Conservation (phyloP, 768 basidiomycete genomes). For the Collybia sordida region DNA sequence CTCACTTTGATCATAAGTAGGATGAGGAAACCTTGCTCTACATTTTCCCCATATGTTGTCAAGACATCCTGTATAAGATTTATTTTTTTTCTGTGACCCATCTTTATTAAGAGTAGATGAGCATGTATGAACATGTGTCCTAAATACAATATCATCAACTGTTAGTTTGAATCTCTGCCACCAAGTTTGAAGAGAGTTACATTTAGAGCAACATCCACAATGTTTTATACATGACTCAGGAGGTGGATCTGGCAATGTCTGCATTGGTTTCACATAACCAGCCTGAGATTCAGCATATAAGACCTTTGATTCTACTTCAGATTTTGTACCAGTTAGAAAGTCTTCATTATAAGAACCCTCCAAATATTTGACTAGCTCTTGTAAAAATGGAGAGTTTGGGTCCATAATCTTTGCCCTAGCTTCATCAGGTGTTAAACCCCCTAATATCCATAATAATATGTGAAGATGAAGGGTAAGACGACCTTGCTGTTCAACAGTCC, state of each 20-base stretch:
- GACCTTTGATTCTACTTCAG: background rate
- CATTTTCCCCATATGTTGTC: conserved; percentile 28
- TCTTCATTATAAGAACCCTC: conserved; percentile 3
- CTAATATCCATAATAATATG: conserved; percentile 23
- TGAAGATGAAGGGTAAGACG: conserved; percentile 27
- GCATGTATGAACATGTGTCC: conserved; percentile 30
- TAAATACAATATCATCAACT: conserved; percentile 26
- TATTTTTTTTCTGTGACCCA: conserved; percentile 7
- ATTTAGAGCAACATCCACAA: conserved; percentile 20
- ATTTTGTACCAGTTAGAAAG: background rate
- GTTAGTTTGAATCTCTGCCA: conserved; percentile 12
- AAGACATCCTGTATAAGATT: conserved; percentile 19
- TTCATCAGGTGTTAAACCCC: conserved; percentile 9
- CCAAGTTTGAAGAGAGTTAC: conserved; percentile 12
- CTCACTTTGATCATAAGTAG: conserved; percentile 13
- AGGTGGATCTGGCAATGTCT: conserved; percentile 20
- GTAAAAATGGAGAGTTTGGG: conserved; percentile 1
- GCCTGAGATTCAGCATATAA: background rate
- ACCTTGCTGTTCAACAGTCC: conserved; percentile 30
- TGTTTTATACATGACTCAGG: conserved; percentile 8
- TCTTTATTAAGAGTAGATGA: conserved; percentile 8
- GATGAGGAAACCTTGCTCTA: conserved; percentile 32
- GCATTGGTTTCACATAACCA: conserved; percentile 12
- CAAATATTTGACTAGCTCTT: conserved; percentile 1
- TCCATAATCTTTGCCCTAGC: conserved; percentile 2